phyloP scores from a whole-genome alignment of 495 filamentous ascomycete genomes.

The Aspergillus leporis region DNA sequence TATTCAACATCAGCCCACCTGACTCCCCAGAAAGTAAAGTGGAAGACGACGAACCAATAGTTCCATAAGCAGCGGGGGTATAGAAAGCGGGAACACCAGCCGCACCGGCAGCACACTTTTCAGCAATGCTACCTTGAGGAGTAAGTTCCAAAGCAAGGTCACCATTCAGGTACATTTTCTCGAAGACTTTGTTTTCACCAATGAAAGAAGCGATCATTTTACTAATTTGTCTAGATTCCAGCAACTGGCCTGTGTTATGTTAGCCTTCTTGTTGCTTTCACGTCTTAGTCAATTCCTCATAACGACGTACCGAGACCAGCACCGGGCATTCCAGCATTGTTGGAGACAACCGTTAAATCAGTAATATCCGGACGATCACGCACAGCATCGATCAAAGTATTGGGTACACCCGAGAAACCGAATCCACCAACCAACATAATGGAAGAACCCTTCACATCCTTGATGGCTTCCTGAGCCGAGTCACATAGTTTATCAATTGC shows the following conservation, averaged over 20 bases:
- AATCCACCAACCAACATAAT: slow-evolving; percentile 81
- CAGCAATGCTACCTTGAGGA: slow-evolving; percentile 85
- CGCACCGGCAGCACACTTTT: slow-evolving; percentile 80
- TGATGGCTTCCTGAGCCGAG: slow-evolving; percentile 68
- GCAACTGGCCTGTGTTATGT: slow-evolving; percentile 50
- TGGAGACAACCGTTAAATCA: slow-evolving; percentile 80
- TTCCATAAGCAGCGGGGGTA: slow-evolving; percentile 82
- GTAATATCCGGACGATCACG: slow-evolving; percentile 69
- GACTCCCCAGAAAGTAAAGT: not conserved
- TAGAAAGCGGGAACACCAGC: slow-evolving; percentile 89
- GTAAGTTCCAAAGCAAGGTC: slow-evolving; percentile 82
- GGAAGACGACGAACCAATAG: slow-evolving; percentile 48
- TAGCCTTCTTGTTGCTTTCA: not conserved
- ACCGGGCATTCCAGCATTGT: slow-evolving; percentile 82
- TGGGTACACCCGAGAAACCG: slow-evolving; percentile 81
- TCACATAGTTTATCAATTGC: slow-evolving; percentile 79
- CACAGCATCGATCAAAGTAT: slow-evolving; percentile 79
- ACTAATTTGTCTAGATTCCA: slow-evolving; percentile 75
- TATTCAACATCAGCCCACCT: slow-evolving; percentile 11
- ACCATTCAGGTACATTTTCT: slow-evolving; percentile 80
- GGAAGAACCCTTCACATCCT: slow-evolving; percentile 68
- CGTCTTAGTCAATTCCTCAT: not conserved
- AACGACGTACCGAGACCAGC: slow-evolving; percentile 61
- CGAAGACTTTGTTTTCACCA: slow-evolving; percentile 88
- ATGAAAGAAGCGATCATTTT: slow-evolving; percentile 90